phyloP scores from a whole-genome alignment of 2,329 filamentous ascomycete species.

The Fusarium cicatricum region DNA sequence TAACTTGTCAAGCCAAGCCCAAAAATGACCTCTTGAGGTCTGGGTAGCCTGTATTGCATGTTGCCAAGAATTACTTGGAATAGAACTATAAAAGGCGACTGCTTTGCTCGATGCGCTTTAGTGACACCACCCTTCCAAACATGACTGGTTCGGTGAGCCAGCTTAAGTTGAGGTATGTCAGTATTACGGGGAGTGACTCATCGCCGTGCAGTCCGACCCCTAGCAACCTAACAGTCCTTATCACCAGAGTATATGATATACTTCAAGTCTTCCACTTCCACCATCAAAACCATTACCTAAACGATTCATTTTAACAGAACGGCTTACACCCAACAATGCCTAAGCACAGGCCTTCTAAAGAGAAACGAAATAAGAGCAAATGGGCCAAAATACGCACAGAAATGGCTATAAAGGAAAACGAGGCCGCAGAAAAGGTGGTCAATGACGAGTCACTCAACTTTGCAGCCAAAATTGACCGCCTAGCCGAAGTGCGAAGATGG shows the following conservation, averaged over 20 bases:
- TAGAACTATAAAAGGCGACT: no score
- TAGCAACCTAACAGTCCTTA: no score
- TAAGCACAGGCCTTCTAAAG: neutral
- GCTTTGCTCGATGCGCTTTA: no score
- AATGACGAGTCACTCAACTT: neutral
- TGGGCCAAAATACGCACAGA: neutral
- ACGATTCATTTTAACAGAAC: neutral
- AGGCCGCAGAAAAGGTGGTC: neutral
- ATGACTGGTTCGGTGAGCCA: no score
- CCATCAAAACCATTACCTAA: neutral
- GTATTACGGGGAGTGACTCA: slow-evolving; percentile 2
- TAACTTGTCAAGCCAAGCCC: no score
- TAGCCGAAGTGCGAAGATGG: slow-evolving; percentile 2
- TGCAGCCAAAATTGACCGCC: neutral
- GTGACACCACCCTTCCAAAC: no score
- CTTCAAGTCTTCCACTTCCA: neutral
- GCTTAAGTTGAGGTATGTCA: no score
- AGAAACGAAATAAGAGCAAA: neutral
- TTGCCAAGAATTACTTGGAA: no score
- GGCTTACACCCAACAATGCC: neutral
- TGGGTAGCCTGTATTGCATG: no score
- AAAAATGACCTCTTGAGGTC: no score
- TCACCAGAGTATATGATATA: neutral
- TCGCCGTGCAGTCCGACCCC: no score
- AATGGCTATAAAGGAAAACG: neutral